These are phyloP conservation scores for Rhizopogon vinicolor DNA, from an alignment of 768 basidiomycete species.

Conservation along the genomic window DNA sequence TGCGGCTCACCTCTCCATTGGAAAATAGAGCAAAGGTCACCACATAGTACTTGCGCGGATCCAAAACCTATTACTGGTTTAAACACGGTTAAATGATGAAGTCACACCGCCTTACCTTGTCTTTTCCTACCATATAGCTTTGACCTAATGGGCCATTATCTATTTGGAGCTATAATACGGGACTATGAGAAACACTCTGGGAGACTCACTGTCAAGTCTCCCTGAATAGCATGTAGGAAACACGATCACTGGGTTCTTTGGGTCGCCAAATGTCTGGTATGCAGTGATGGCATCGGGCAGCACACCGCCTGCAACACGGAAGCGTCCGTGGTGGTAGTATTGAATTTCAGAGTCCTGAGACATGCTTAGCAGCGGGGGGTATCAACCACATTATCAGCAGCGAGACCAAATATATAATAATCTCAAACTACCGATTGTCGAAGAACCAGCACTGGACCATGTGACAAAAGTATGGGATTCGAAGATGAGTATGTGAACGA, in stretches of 20 bases:
- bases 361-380: slow-evolving; percentile 8
- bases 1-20: slow-evolving; percentile 47
- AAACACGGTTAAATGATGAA: background rate
- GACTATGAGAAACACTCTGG: background rate
- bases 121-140: slow-evolving; percentile 45
- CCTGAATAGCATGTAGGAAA: slow-evolving; percentile 58
- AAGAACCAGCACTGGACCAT: background rate
- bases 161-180: slow-evolving; percentile 2
- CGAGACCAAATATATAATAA: background rate
- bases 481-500: background rate
- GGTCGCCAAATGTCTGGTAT: slow-evolving; percentile 51
- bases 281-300: slow-evolving; percentile 57
- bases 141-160: slow-evolving; percentile 35
- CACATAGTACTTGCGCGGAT: slow-evolving; percentile 47
- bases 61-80: slow-evolving; percentile 32
- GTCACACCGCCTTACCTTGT: slow-evolving; percentile 32
- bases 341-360: slow-evolving; percentile 29
- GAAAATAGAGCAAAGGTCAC: slow-evolving; percentile 57
- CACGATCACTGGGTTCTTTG: slow-evolving; percentile 51
- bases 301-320: slow-evolving; percentile 47
- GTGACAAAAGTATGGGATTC: background rate
- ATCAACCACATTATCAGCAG: background rate
- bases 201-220: slow-evolving; percentile 43
- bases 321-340: slow-evolving; percentile 51
- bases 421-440: background rate